Evolutionary conservation across 2,329 filamentous ascomycete species (phyloP), one percentile per base, ranked within the genome.

Genomic region (Ophiostoma tasmaniense): DNA sequence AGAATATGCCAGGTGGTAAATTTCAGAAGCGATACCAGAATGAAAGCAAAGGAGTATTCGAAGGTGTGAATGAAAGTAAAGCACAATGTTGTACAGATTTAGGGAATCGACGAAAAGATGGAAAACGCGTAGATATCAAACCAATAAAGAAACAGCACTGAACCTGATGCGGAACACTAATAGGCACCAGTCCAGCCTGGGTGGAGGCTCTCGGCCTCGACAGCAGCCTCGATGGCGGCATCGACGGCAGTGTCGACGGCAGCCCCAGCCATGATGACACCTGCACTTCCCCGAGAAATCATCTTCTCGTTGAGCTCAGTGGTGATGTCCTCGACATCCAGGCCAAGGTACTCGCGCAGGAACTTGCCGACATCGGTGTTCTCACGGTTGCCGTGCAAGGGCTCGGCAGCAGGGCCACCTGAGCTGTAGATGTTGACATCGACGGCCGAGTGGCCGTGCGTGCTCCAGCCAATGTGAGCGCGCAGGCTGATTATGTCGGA

Each of bases 401-500:
- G 82, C 61, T 85, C 83, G 0, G 89, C 86, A 50, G 85, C 83
- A 0, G 86, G 83, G 3, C 91, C 88, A 64, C 84, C 83, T 0
- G 90, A 93, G 67, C 91, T 90, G 80, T 98, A 99, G 73, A 99
- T 92, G 78, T 99, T 99, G 66, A 99, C 95, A 76, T 99, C 95
- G 8, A 95, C 93, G 67, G 90, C 95, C 25, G 89, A 90, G 80
- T 99, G 95, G 35, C 95, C 95, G 77, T 97, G 94, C 0, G 93
- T 97, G 72, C 87, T 89, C 95, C 95, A 99, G 17, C 95, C 96
- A 61, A 97, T 87, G 76, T 96, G 92, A 1, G 93, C 91, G 71
- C 95, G 87, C 4, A 90, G 85, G 73, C 91, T 96, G 73, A 98
- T 87, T 81, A 99, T 94, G 75, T 92, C 89, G 0, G 93, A 88